phyloP scores from a whole-genome alignment of 75 land plant species.

The Sequoiadendron giganteum region DNA sequence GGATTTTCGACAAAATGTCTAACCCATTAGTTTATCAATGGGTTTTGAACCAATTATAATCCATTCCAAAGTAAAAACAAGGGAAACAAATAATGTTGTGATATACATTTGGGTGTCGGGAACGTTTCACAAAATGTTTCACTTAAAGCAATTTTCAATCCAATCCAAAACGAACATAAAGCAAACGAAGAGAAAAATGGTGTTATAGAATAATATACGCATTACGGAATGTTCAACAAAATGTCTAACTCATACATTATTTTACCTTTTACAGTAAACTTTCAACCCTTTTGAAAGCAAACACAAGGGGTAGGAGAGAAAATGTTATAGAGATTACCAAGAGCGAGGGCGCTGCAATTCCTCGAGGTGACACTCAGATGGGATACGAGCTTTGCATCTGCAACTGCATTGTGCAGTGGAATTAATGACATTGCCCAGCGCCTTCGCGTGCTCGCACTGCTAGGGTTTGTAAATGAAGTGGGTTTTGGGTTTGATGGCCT shows the following conservation, averaged over 20 bases:
- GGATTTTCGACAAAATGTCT: not conserved
- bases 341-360: not conserved
- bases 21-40: too few species aligned
- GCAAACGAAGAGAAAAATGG: too few species aligned
- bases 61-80: not conserved
- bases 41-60: not conserved
- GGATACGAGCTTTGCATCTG: conserved; percentile 1
- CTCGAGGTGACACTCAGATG: conserved; percentile 3
- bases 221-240: not conserved
- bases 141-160: too few species aligned
- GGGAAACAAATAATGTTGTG: too few species aligned
- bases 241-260: not conserved
- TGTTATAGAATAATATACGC: too few species aligned
- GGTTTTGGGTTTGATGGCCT: not conserved
- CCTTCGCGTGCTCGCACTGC: not conserved
- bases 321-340: not conserved
- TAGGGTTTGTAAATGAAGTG: not conserved
- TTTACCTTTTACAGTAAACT: not conserved
- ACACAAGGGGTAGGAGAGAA: not conserved
- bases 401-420: not conserved
- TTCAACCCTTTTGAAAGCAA: not conserved
- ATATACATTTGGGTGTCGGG: too few species aligned
- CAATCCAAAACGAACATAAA: too few species aligned
- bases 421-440: not conserved
- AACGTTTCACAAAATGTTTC: too few species aligned